These are phyloP conservation scores for Acanthamoeba sp. DNA, from an alignment of 208 protist genomes.

Conservation along the genomic window DNA sequence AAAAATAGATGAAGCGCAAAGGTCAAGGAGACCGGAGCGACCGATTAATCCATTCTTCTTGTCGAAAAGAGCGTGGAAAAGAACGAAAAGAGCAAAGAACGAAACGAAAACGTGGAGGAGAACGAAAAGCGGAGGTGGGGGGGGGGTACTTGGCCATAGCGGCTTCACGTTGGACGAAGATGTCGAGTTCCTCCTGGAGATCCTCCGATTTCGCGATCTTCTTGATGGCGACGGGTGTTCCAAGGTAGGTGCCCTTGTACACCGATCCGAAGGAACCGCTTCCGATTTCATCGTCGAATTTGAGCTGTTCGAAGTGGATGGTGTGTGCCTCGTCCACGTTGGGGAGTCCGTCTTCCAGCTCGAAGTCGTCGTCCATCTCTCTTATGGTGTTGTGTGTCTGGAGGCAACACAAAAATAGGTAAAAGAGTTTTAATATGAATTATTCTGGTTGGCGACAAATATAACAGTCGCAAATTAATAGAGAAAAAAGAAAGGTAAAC, in stretches of 20 bases:
- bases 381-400: not conserved
- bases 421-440: slow-evolving; percentile 20
- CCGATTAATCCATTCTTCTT: not conserved
- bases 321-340: slow-evolving; percentile 40
- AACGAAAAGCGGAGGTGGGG: not conserved
- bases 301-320: slow-evolving; percentile 80
- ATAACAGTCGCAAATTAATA: not conserved
- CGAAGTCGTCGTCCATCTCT: not conserved
- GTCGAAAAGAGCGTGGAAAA: not conserved
- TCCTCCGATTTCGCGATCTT: slow-evolving; percentile 55
- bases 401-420: not conserved
- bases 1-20: not conserved
- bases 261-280: slow-evolving; percentile 79
- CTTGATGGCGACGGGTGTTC: slow-evolving; percentile 83
- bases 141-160: slow-evolving; percentile 27
- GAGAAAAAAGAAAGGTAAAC: not conserved
- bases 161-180: slow-evolving; percentile 44
- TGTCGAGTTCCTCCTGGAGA: slow-evolving; percentile 62
- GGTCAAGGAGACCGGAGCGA: not conserved
- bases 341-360: slow-evolving; percentile 34
- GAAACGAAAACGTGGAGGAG: not conserved
- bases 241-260: slow-evolving; percentile 76
- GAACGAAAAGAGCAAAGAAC: slow-evolving; percentile 3
- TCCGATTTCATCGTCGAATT: slow-evolving; percentile 80
- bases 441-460: not conserved